Conservation (phyloP, 495 filamentous ascomycete genomes). For the Diplogelasinospora grovesii region DNA sequence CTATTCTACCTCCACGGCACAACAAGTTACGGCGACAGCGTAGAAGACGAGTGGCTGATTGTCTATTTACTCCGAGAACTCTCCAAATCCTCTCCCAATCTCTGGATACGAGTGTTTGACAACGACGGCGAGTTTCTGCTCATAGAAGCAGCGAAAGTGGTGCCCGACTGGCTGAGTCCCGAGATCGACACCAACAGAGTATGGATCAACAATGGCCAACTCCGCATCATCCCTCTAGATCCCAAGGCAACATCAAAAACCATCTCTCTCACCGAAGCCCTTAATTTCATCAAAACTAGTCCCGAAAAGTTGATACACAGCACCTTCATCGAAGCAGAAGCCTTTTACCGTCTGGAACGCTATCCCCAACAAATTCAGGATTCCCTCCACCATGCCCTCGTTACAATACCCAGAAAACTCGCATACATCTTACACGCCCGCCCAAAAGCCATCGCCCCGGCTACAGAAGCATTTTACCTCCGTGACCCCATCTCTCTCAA, state of each 20-base stretch:
- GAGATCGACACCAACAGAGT: slow-evolving; percentile 82
- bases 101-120: slow-evolving; percentile 80
- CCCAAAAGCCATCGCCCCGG: slow-evolving; percentile 69
- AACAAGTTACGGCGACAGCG: slow-evolving; percentile 84
- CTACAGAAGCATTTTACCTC: slow-evolving; percentile 87
- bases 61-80: slow-evolving; percentile 85
- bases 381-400: slow-evolving; percentile 63
- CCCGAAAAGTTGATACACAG: slow-evolving; percentile 55
- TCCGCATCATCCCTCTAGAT: slow-evolving; percentile 62
- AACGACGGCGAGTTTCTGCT: slow-evolving; percentile 92
- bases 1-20: slow-evolving; percentile 55
- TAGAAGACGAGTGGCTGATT: slow-evolving; percentile 96
- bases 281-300: slow-evolving; percentile 46
- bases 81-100: slow-evolving; percentile 60
- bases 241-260: slow-evolving; percentile 28
- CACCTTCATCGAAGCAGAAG: slow-evolving; percentile 71
- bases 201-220: slow-evolving; percentile 69
- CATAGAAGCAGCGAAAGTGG: slow-evolving; percentile 81
- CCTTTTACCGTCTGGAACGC: slow-evolving; percentile 76
- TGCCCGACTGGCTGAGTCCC: slow-evolving; percentile 88
- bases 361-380: slow-evolving; percentile 69
- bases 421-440: slow-evolving; percentile 72
- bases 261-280: slow-evolving; percentile 54
- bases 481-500: slow-evolving; percentile 76
- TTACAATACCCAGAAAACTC: slow-evolving; percentile 72